These are phyloP conservation scores for Penstemon davidsonii DNA, from an alignment of 257 asterid species.

Conservation along the genomic window DNA sequence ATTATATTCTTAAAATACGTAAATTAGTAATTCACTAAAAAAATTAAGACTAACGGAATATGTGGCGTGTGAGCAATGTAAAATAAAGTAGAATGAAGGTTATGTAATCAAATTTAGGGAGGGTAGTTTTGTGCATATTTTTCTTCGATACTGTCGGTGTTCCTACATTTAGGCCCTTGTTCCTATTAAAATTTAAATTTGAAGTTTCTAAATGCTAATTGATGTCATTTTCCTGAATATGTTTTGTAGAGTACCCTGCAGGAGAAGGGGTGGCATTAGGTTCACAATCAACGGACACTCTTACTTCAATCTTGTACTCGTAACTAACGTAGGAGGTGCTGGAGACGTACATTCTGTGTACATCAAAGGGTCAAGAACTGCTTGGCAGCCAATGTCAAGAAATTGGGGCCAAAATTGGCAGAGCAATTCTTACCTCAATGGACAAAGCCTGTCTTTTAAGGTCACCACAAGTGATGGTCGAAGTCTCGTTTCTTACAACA, in stretches of 20 bases:
- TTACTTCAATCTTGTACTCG: slow-evolving; percentile 77
- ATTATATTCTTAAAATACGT: too few species aligned
- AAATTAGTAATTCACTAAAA: too few species aligned
- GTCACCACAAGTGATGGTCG: slow-evolving; percentile 83
- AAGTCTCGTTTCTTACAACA: slow-evolving; percentile 72
- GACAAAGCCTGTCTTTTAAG: slow-evolving; percentile 79
- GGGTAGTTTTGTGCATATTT: too few species aligned
- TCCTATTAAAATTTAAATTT: not conserved
- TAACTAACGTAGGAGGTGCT: slow-evolving; percentile 88
- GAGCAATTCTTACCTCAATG: slow-evolving; percentile 78
- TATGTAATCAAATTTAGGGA: too few species aligned
- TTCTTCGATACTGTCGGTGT: too few species aligned
- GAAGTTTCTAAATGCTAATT: not conserved
- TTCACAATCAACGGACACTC: slow-evolving; percentile 87
- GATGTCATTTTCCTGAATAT: not conserved
- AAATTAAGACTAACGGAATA: too few species aligned
- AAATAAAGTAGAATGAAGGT: too few species aligned
- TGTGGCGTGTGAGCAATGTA: too few species aligned
- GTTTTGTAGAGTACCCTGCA: slow-evolving; percentile 68
- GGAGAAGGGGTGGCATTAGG: slow-evolving; percentile 86
- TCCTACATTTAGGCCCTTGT: too few species aligned
- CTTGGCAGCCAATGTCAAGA: slow-evolving; percentile 90
- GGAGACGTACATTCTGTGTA: slow-evolving; percentile 77
- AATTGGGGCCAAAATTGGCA: slow-evolving; percentile 99
- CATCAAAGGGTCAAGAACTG: slow-evolving; percentile 81